Conservation (phyloP, 2,329 filamentous ascomycete genomes). For the Penicillium sp. region DNA sequence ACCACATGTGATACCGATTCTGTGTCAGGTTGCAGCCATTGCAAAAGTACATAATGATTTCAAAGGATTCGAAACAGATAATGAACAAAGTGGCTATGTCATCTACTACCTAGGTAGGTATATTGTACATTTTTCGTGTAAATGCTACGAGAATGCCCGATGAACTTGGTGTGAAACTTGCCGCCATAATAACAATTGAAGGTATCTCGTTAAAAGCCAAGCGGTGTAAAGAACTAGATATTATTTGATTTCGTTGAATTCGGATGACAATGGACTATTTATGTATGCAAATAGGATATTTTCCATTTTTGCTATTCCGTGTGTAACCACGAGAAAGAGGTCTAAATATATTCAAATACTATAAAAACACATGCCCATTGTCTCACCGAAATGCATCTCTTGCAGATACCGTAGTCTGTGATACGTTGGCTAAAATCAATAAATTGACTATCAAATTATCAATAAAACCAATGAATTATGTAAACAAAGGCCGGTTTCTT, state of each 20-base stretch:
- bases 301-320: not conserved
- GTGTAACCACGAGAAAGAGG: not conserved
- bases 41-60: not conserved
- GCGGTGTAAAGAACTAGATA: too few relatives aligned
- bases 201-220: too few relatives aligned
- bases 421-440: not conserved
- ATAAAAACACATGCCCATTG: not conserved
- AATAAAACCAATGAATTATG: not conserved
- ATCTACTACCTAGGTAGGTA: too few relatives aligned
- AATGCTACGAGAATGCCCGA: too few relatives aligned
- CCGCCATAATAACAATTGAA: too few relatives aligned
- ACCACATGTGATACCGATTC: not conserved
- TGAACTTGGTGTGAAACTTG: too few relatives aligned
- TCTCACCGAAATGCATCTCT: not conserved
- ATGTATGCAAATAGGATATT: too few relatives aligned
- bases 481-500: not conserved
- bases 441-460: not conserved
- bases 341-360: not conserved
- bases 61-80: not conserved
- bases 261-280: not conserved
- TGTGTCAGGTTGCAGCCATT: conserved; percentile 2
- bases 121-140: too few relatives aligned
- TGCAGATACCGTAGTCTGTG: too few relatives aligned
- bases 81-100: too few relatives aligned
- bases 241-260: too few relatives aligned